Base-by-base conservation (phyloP, 2,329 filamentous ascomycete genomes). In the Malbranchea cinnamomea region DNA sequence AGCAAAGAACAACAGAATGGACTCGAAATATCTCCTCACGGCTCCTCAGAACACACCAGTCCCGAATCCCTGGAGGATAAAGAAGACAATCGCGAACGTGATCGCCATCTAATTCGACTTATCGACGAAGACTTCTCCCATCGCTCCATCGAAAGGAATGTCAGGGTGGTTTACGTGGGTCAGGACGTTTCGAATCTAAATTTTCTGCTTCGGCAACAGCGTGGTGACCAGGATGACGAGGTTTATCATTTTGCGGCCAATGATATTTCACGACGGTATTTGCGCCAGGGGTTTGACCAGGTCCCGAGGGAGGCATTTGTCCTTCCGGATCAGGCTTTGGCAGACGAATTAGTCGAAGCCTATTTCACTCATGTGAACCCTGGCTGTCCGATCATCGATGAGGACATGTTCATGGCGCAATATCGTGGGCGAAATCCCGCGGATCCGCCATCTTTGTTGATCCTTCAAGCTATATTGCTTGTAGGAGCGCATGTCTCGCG, bases 101-200 rank as follows among this genome's bases (percentile, higher is more conserved):
- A 62, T 23, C 59, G 62, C 22, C 62, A 60, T 27, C 46, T 68
- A 11, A 59, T 62, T 28, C 63, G 66, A 37, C 54, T 67, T 27
- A 60, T 68, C 30, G 62, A 67, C 33, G 54, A 59, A 24, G 60
- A 65, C 28, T 57, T 61, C 12, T 48, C 56, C 18, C 35, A 54
- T 18, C 48, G 58, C 11, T 60, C 64, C 32, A 66, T 68, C n/a
- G 51, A 58, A 20, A 49, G 54, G 30, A 52, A 56, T 3, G 59
- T 63, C 10, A 58, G 65, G 14, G 58, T 65, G 7, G 65, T 63
- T 33, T 70, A 66, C 39, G 65, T 70, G 25, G 66, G 66, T 5
- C 63, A 64, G 32, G 65, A 68, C 37, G 57, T 66, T 35, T 70
- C 66, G 19, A 70, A 69, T 35, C 56, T 69, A 39, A 65, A 65